These are phyloP conservation scores for Candida manassasensis DNA, from an alignment of 805 yeast genomes.

Conservation along the genomic window DNA sequence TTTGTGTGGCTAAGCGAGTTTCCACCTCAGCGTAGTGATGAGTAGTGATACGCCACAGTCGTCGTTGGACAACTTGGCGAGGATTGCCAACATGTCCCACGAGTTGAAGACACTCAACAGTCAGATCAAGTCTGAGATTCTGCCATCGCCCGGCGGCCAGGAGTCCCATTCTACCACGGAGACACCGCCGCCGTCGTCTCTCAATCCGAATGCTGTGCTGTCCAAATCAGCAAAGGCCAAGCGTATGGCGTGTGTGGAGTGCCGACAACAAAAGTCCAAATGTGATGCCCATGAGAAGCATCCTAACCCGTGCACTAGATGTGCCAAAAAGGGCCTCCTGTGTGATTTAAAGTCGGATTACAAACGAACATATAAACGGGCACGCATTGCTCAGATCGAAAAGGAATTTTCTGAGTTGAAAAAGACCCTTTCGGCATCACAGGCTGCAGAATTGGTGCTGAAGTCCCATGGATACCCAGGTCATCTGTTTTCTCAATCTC, in stretches of 20 bases:
- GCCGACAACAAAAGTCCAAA: slow-evolving; percentile 90
- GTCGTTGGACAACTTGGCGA: slow-evolving; percentile 38
- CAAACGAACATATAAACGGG: slow-evolving; percentile 86
- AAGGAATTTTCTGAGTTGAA: slow-evolving; percentile 69
- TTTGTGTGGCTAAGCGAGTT: no score
- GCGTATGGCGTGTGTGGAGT: slow-evolving; percentile 88
- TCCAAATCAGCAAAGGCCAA: slow-evolving; percentile 29
- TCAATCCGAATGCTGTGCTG: slow-evolving; percentile 2
- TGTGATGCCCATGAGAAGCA: slow-evolving; percentile 79
- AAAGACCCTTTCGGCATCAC: slow-evolving; percentile 40
- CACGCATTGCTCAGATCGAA: slow-evolving; percentile 79
- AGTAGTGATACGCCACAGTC: slow-evolving; percentile 17
- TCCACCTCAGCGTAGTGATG: no score
- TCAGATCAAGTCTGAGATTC: slow-evolving; percentile 9
- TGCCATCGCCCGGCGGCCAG: slow-evolving; percentile 1
- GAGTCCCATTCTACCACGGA: background rate
- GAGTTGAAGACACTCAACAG: slow-evolving; percentile 30
- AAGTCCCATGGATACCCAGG: slow-evolving; percentile 21
- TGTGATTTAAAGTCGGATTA: slow-evolving; percentile 79
- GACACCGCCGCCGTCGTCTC: slow-evolving; percentile 1
- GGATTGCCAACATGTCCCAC: slow-evolving; percentile 42
- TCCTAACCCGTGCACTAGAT: slow-evolving; percentile 80
- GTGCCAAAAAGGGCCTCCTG: slow-evolving; percentile 60
- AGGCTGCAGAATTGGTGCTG: slow-evolving; percentile 26
- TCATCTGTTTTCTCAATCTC: slow-evolving; percentile 1